A percentile compares a stretch with the other conserved stretches of the same genome.
Evolutionary conservation across 805 yeast species (phyloP).

Genomic region (Gaillardinia entomophila): DNA sequence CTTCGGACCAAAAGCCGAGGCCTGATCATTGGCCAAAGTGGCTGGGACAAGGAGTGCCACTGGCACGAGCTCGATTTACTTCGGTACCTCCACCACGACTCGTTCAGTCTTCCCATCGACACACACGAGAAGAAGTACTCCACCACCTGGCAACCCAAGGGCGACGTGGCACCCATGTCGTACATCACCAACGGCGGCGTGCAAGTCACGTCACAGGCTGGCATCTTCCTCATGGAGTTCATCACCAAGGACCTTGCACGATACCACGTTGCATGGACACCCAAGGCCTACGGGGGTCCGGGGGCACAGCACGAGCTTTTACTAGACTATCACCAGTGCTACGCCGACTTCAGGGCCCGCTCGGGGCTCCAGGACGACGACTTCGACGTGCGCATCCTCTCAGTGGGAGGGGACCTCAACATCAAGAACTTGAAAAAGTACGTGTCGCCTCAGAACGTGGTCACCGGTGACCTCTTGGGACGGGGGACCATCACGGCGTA

Average conservation of each 20-base stretch:
- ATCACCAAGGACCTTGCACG: slow-evolving; percentile 51
- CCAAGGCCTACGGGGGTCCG: slow-evolving; percentile 48
- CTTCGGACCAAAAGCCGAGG: slow-evolving; percentile 46
- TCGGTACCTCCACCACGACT: slow-evolving; percentile 75
- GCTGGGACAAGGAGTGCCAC: slow-evolving; percentile 60
- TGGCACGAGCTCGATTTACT: slow-evolving; percentile 84
- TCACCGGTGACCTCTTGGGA: slow-evolving; percentile 18
- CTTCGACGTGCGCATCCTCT: slow-evolving; percentile 48
- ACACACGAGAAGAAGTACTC: slow-evolving; percentile 36
- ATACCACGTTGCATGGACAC: slow-evolving; percentile 56
- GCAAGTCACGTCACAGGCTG: slow-evolving; percentile 49
- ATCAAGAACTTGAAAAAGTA: slow-evolving; percentile 44
- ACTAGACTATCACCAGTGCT: slow-evolving; percentile 42
- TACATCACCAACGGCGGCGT: slow-evolving; percentile 15
- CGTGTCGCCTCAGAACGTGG: slow-evolving; percentile 14
- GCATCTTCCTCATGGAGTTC: slow-evolving; percentile 73
- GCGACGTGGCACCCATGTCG: slow-evolving; percentile 17
- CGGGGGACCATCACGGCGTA: slow-evolving; percentile 33
- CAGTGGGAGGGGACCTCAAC: slow-evolving; percentile 57
- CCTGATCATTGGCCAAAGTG: slow-evolving; percentile 36
- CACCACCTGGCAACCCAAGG: slow-evolving; percentile 23
- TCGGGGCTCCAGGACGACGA: slow-evolving; percentile 18
- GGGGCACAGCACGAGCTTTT: slow-evolving; percentile 53
- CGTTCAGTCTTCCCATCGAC: slow-evolving; percentile 69
- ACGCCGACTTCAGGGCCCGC: slow-evolving; percentile 20